Evolutionary conservation across 768 basidiomycete species (phyloP).

Genomic region (Daedalea quercina): DNA sequence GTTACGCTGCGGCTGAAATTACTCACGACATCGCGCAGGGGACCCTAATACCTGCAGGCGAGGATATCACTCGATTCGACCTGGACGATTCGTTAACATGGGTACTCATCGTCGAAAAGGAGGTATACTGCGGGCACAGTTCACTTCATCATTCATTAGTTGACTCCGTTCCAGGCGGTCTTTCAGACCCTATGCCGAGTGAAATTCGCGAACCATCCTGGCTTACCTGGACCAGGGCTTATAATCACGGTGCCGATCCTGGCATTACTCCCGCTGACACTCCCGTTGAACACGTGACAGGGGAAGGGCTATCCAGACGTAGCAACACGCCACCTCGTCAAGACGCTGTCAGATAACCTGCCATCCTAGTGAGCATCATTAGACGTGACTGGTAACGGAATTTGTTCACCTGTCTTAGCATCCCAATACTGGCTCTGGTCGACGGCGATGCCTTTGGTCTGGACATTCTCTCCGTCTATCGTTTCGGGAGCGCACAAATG

Average conservation of each 20-base stretch:
- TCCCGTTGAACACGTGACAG: constrained; percentile 34
- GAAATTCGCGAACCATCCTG: constrained; percentile 40
- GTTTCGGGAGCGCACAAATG: constrained; percentile 66
- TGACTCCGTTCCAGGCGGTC: constrained; percentile 57
- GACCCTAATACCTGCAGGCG: constrained; percentile 68
- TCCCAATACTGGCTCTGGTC: constrained; percentile 74
- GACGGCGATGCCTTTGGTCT: constrained; percentile 92
- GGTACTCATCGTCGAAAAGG: constrained; percentile 92
- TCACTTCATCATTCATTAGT: too few relatives aligned
- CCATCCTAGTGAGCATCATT: constrained; percentile 24
- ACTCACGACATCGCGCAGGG: constrained; percentile 36
- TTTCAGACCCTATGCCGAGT: constrained; percentile 79
- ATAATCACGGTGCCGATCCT: constrained; percentile 54
- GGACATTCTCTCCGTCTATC: constrained; percentile 87
- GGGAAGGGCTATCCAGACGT: constrained; percentile 98
- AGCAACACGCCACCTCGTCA: constrained; percentile 81
- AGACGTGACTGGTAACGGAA: neutral
- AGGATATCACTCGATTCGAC: constrained; percentile 61
- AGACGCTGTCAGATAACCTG: constrained; percentile 60
- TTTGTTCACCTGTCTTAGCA: constrained; percentile 34
- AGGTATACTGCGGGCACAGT: constrained; percentile 41
- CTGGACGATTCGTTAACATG: constrained; percentile 52
- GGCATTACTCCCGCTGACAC: too few relatives aligned
- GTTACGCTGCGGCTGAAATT: neutral
- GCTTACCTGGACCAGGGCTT: constrained; percentile 57